Base-by-base conservation (phyloP, 2,329 filamentous ascomycete genomes). In the Fonsecaea multimorphosa region DNA sequence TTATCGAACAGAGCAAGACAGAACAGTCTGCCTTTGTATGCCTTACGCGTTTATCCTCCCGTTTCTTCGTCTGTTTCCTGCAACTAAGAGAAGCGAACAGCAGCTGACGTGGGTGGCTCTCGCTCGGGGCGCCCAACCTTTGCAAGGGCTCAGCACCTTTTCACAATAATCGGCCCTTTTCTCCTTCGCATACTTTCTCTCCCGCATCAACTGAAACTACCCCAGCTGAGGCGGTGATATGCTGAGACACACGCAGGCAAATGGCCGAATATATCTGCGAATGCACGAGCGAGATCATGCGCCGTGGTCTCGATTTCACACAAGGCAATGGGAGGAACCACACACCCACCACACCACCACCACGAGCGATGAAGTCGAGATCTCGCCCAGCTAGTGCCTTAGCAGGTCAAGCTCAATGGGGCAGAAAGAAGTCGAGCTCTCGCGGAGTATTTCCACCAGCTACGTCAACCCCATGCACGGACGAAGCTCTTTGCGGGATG, bases 131-230 rank as follows among this genome's bases (percentile, higher is more conserved):
- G 32, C 32, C 32, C 5, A 9, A n/a, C n/a, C 32, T 34, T 12
- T 9, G 32, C 32, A 34, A 34, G 19, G 11, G 19, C 24, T 9
- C n/a, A 49, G 44, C 44, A 4, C 7, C 9, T 49, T 40, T 24
- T 38, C 40, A 22, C 31, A 63, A 57, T 63, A 63, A 57, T 63
- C 60, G 60, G 60, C 60, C 60, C 53, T 63, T 57, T 49, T 63
- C 52, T 57, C 38, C 53, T 24, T 24, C 49, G 49, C 49, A 11
- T 12, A 29, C 22, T 8, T 44, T 44, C n/a, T 24, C 22, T 12
- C 8, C 44, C 9, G 44, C 19, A 9, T 9, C n/a, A 24, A 22
- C 44, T 22, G 22, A 2, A 49, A 5, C 38, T 7, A 7, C 2
- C 29, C 29, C 29, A 8, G 44, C 19, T 12, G 12, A 19, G 44